Conservation (phyloP, 208 protist species). For the Crithidia sp. region DNA sequence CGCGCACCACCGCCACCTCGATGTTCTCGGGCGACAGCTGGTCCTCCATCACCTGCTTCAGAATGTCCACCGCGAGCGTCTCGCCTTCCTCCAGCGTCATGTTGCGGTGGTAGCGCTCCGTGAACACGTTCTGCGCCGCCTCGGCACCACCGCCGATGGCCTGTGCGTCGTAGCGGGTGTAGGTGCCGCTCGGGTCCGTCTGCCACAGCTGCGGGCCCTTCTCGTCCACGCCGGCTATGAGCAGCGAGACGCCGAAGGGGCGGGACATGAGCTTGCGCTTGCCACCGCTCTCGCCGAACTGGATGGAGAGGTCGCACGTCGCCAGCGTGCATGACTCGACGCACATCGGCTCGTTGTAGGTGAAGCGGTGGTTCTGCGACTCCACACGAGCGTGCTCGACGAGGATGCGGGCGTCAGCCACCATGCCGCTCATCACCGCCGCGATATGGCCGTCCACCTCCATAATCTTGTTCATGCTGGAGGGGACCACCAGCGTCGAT, state of each 20-base stretch:
- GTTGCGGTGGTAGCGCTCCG: constrained; percentile 97
- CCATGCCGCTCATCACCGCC: constrained; percentile 97
- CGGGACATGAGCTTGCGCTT: constrained; percentile 94
- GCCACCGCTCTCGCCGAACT: constrained; percentile 96
- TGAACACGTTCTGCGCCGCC: constrained; percentile 97
- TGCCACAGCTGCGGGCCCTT: constrained; percentile 97
- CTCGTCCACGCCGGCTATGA: constrained; percentile 98
- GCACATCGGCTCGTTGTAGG: constrained; percentile 98
- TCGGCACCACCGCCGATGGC: constrained; percentile 99
- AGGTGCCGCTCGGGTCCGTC: constrained; percentile 98
- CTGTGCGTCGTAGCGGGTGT: constrained; percentile 96
- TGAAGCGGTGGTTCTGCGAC: constrained; percentile 99
- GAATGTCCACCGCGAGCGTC: constrained; percentile 94
- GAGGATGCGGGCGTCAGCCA: constrained; percentile 98
- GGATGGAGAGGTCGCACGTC: constrained; percentile 97
- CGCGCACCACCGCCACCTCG: constrained; percentile 94
- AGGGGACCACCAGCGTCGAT: constrained; percentile 97
- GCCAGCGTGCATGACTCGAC: constrained; percentile 97
- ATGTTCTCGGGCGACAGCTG: constrained; percentile 97
- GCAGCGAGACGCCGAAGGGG: constrained; percentile 98
- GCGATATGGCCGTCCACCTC: constrained; percentile 98
- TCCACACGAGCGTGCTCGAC: constrained; percentile 98
- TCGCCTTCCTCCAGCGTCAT: constrained; percentile 98
- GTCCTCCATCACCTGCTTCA: constrained; percentile 99
- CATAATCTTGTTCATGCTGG: constrained; percentile 98